Base-by-base conservation (phyloP, 495 filamentous ascomycete species). In the Cudoniella acicularis region DNA sequence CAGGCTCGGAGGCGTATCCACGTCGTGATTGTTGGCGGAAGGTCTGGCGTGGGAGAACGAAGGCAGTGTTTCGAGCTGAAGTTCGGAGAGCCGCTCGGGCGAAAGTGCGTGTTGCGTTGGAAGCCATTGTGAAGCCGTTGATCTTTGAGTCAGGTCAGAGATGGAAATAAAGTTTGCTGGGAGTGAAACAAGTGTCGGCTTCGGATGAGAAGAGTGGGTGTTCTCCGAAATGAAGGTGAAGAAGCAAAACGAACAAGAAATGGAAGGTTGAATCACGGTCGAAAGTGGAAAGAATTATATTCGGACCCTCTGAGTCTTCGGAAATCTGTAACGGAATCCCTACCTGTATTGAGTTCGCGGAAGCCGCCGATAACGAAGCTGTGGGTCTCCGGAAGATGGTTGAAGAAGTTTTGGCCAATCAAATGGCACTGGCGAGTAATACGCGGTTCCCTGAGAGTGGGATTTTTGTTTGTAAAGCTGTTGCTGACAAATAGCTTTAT, bases 21-120 rank as follows among this genome's bases (percentile, higher is more conserved):
- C 89, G 87, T 58, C 84, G 87, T 68, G 80, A 77, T 61, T 81
- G 72, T 65, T 82, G 78, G 69, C 84, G 87, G 75, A 88, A 82
- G 57, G 79, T 77, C 63, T 84, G 80, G 47, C 80, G 79, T 40
- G 81, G 75, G 30, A 78, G 72, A 26, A 72, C 73, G 40, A 75
- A 69, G 59, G 79, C 67, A 21, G 76, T 73, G 54, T 73, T 76
- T 48, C 77, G 78, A 56, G 77, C 67, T 25, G 79, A 73, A 54
- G 80, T 76, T 49, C 52, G 61, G 55, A 69, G 54, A 13, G 60
- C 56, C 18, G 63, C 54, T 54, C 66, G 66, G 50, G 60, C 57
- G 26, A 68, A 65, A 16, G 49, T 63, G 13, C 64, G 61, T 17
- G 56, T 36, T 51, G 62, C 49, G 8, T 21, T 42, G 17, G 62